These are phyloP conservation scores for Sugiyamaella paludigena DNA, from an alignment of 1,139 yeast species.

Conservation along the genomic window DNA sequence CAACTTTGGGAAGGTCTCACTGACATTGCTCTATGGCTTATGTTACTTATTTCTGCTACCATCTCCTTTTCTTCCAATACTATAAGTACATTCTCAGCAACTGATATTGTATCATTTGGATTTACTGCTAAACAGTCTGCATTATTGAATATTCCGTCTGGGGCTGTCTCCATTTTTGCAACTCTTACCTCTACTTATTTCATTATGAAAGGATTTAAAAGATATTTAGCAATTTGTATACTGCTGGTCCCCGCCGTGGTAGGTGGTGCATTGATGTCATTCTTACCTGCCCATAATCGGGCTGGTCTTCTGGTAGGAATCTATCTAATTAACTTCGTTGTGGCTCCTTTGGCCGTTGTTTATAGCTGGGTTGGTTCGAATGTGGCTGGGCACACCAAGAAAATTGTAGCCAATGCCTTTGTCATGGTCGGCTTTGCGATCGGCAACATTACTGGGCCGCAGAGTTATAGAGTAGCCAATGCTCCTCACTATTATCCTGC, in stretches of 20 bases:
- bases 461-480: constrained; percentile 53
- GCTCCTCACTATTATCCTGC: constrained; percentile 47
- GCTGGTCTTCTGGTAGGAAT: constrained; percentile 30
- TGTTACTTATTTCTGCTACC: background rate
- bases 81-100: constrained; percentile 41
- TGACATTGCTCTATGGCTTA: constrained; percentile 27
- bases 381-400: constrained; percentile 70
- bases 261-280: constrained; percentile 26
- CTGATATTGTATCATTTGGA: constrained; percentile 49
- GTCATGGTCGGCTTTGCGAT: constrained; percentile 62
- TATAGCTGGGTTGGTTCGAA: constrained; percentile 43
- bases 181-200: constrained; percentile 29
- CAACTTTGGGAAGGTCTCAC: constrained; percentile 10
- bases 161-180: constrained; percentile 43
- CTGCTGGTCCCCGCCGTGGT: constrained; percentile 8
- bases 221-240: too few relatives aligned
- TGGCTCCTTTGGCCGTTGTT: constrained; percentile 45
- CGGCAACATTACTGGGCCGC: constrained; percentile 73
- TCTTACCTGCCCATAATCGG: constrained; percentile 14
- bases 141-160: constrained; percentile 47
- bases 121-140: constrained; percentile 42
- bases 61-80: constrained; percentile 38
- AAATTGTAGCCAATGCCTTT: constrained; percentile 57
- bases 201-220: too few relatives aligned
- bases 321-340: constrained; percentile 37